A percentile compares a stretch with the other conserved stretches of the same genome.
phyloP scores from a whole-genome alignment of 805 yeast species.

The Grigorovia jiainica region DNA sequence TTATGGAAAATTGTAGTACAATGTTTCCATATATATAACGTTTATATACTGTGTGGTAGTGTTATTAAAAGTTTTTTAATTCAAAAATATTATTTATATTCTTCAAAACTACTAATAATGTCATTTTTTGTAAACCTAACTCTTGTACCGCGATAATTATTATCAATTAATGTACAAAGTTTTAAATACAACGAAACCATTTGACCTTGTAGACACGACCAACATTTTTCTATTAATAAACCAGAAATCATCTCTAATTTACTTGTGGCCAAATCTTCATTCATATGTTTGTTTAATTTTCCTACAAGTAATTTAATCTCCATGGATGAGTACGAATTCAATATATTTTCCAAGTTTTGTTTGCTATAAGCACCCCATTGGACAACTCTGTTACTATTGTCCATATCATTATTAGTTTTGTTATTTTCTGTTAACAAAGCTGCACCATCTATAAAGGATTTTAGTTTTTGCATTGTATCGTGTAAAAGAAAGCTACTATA shows the following conservation, averaged over 20 bases:
- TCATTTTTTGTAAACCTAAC: slow-evolving; percentile 45
- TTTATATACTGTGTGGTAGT: background rate
- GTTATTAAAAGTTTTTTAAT: background rate
- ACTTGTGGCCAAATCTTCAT: slow-evolving; percentile 39
- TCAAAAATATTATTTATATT: slow-evolving; percentile 12
- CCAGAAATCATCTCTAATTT: slow-evolving; percentile 21
- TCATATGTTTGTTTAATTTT: slow-evolving; percentile 46
- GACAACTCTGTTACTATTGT: slow-evolving; percentile 38
- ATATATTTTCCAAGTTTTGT: slow-evolving; percentile 47
- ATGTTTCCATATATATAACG: background rate
- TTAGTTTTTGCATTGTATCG: slow-evolving; percentile 56
- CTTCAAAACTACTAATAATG: slow-evolving; percentile 44
- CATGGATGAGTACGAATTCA: slow-evolving; percentile 45
- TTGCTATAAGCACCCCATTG: slow-evolving; percentile 57
- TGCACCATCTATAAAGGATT: slow-evolving; percentile 55
- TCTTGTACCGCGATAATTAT: slow-evolving; percentile 46
- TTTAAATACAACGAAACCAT: slow-evolving; percentile 47
- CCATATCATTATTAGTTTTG: background rate
- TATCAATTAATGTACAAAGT: slow-evolving; percentile 45
- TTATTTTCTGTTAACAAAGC: slow-evolving; percentile 35
- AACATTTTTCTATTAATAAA: slow-evolving; percentile 49
- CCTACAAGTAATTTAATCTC: slow-evolving; percentile 49
- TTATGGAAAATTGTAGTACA: background rate
- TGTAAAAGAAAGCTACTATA: slow-evolving; percentile 42
- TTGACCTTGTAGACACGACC: slow-evolving; percentile 62